A percentile compares a stretch with the other conserved stretches of the same genome.
phyloP scores from a whole-genome alignment of 1,139 yeast genomes.

The Entelexis sorbosivorans region DNA sequence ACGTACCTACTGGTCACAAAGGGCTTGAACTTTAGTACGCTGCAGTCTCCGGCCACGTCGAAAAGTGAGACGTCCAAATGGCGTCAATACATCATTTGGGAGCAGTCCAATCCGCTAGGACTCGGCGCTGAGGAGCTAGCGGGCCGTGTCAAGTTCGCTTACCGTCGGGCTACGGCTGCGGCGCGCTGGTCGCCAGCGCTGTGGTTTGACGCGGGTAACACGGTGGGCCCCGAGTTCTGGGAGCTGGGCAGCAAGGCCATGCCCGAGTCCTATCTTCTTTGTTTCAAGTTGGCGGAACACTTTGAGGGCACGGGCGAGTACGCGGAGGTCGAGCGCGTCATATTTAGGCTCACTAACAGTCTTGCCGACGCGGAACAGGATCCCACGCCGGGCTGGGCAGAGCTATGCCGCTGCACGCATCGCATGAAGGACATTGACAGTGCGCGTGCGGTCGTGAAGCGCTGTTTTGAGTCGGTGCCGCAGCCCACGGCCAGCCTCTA shows the following conservation, averaged over 20 bases:
- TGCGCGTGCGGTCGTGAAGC: constrained; percentile 43
- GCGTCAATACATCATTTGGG: constrained; percentile 74
- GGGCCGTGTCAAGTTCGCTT: constrained; percentile 61
- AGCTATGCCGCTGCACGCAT: constrained; percentile 32
- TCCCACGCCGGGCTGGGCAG: constrained; percentile 21
- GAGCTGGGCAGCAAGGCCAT: constrained; percentile 51
- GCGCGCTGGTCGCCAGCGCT: constrained; percentile 68
- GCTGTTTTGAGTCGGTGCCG: constrained; percentile 55
- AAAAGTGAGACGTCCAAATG: constrained; percentile 37
- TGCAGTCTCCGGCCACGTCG: constrained; percentile 12
- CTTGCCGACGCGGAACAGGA: not conserved
- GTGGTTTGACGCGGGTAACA: constrained; percentile 59
- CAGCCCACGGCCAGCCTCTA: constrained; percentile 55
- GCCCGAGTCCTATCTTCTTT: constrained; percentile 58
- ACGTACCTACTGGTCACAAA: constrained; percentile 55
- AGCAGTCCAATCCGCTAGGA: constrained; percentile 56
- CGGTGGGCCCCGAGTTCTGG: constrained; percentile 35
- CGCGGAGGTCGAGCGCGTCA: constrained; percentile 44
- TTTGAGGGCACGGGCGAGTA: constrained; percentile 50
- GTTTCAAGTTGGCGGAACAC: constrained; percentile 58
- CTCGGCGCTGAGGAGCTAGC: constrained; percentile 44
- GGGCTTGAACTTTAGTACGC: constrained; percentile 29
- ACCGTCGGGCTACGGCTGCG: constrained; percentile 54
- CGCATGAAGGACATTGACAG: constrained; percentile 34
- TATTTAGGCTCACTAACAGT: constrained; percentile 28